Percentiles rank a stretch among this genome's conserved stretches.
Evolutionary conservation across 1,139 yeast genomes (phyloP).

Genomic region (Candida freyschussii): DNA sequence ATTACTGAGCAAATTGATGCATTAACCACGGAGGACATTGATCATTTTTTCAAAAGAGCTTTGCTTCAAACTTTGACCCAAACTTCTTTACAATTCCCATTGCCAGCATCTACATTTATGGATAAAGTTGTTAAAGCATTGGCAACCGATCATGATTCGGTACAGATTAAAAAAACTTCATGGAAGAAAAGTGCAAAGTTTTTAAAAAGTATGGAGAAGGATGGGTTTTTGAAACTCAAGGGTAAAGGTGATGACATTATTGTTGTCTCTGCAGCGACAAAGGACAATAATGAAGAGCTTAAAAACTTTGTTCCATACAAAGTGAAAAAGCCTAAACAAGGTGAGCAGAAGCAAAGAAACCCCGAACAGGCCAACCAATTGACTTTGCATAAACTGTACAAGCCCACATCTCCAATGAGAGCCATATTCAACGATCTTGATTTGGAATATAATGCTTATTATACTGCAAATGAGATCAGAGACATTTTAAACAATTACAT

Average conservation of each 20-base stretch:
- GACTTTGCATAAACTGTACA: conserved; percentile 40
- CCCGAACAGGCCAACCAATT: conserved; percentile 30
- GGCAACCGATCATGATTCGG: conserved; percentile 51
- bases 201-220: conserved; percentile 79
- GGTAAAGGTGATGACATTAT: conserved; percentile 74
- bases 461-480: conserved; percentile 52
- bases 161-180: conserved; percentile 73
- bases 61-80: conserved; percentile 62
- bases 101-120: conserved; percentile 70
- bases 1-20: conserved; percentile 32
- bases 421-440: conserved; percentile 45
- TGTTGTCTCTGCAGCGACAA: conserved; percentile 46
- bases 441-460: conserved; percentile 36
- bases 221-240: conserved; percentile 56
- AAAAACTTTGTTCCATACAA: conserved; percentile 59
- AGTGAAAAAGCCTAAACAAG: conserved; percentile 15
- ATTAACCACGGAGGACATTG: conserved; percentile 67
- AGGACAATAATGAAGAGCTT: conserved; percentile 42
- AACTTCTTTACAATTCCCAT: conserved; percentile 54
- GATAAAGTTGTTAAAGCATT: conserved; percentile 63
- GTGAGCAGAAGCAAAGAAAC: conserved; percentile 21
- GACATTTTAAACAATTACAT: conserved; percentile 52
- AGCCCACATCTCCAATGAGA: conserved; percentile 49
- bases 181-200: conserved; percentile 90
- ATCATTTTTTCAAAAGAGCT: conserved; percentile 66